Percentiles rank a stretch among this genome's conserved stretches.
phyloP scores from a whole-genome alignment of 305 asterid genomes.

The Solanum hybrid region DNA sequence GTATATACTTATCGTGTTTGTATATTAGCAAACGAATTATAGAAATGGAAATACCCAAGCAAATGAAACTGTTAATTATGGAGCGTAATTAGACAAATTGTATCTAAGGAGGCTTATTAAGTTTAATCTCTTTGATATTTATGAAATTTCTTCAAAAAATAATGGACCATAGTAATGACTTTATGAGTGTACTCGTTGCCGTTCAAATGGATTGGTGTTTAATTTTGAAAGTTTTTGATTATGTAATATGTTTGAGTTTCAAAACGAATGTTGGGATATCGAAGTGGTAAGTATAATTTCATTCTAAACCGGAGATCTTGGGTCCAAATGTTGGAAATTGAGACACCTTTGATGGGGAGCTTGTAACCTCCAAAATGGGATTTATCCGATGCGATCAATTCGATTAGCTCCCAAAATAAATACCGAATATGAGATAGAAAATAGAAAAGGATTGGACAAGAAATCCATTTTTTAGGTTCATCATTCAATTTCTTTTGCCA shows the following conservation, averaged over 20 bases:
- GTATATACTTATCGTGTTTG: too few relatives aligned
- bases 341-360: not conserved
- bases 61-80: rapidly evolving
- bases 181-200: not conserved
- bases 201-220: too few relatives aligned
- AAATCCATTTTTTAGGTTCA: not conserved
- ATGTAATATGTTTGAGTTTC: too few relatives aligned
- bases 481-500: not conserved
- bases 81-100: not conserved
- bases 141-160: not conserved
- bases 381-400: not conserved
- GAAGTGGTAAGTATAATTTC: too few relatives aligned
- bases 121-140: not conserved
- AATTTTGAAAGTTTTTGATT: too few relatives aligned
- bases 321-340: not conserved
- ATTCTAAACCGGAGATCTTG: not conserved
- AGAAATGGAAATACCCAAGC: too few relatives aligned
- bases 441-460: not conserved
- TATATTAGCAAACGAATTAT: too few relatives aligned
- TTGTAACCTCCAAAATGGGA: not conserved
- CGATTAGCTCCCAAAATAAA: not conserved
- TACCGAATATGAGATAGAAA: not conserved
- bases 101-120: not conserved
- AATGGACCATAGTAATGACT: not conserved
- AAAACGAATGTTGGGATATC: not conserved